These are phyloP conservation scores for Amaranthus tricolor DNA, from an alignment of 179 eudicot genomes.

Conservation along the genomic window DNA sequence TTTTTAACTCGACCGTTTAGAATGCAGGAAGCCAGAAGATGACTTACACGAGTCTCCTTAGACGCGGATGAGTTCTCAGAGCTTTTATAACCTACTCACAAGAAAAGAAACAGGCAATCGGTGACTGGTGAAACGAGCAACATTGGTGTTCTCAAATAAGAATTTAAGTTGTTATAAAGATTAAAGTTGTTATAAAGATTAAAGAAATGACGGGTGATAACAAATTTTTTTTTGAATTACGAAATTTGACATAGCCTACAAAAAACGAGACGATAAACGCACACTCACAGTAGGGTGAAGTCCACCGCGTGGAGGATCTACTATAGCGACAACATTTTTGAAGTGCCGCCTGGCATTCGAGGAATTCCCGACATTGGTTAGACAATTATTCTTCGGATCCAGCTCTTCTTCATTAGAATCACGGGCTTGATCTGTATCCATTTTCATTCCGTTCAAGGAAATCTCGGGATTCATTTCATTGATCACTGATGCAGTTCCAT, in stretches of 20 bases:
- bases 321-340: conserved; percentile 84
- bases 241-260: not conserved
- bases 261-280: not conserved
- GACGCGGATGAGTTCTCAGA: conserved; percentile 72
- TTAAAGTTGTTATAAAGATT: too few species aligned
- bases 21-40: not conserved
- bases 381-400: conserved; percentile 27
- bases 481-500: conserved; percentile 25
- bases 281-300: conserved; percentile 92
- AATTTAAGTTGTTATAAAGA: too few species aligned
- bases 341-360: conserved; percentile 35
- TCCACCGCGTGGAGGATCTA: conserved; percentile 98
- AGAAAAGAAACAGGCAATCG: not conserved
- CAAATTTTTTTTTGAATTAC: too few species aligned
- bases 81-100: conserved; percentile 68
- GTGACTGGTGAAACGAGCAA: not conserved
- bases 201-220: too few species aligned
- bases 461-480: conserved; percentile 27
- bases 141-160: too few species aligned
- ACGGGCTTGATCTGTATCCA: conserved; percentile 24
- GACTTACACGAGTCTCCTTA: conserved; percentile 87
- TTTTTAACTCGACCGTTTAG: too few species aligned
- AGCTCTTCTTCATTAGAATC: conserved; percentile 25
- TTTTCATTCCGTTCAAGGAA: conserved; percentile 27
- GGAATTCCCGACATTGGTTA: conserved; percentile 16